Evolutionary conservation across 2,329 filamentous ascomycete species (phyloP).

Genomic region (Aureobasidium sp.): DNA sequence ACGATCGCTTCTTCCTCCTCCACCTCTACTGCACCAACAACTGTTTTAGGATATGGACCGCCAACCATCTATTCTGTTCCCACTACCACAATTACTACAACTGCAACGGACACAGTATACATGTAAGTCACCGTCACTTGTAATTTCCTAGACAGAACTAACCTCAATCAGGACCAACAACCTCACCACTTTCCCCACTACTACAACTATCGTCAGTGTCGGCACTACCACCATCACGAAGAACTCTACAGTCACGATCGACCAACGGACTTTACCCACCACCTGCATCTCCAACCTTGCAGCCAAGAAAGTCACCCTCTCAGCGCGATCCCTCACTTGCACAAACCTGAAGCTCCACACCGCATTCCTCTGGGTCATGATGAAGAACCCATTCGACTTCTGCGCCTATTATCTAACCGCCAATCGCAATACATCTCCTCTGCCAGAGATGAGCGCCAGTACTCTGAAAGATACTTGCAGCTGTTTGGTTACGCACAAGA

Average conservation of each 20-base stretch:
- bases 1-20: neutral
- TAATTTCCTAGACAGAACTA: neutral
- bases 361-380: neutral
- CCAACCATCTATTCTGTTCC: neutral
- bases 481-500: neutral
- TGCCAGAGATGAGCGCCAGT: neutral
- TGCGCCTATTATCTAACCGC: neutral
- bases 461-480: neutral
- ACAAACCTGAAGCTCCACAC: neutral
- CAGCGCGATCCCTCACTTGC: neutral
- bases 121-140: neutral
- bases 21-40: neutral
- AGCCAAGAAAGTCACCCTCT: neutral
- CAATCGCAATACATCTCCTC: neutral
- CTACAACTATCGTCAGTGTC: neutral
- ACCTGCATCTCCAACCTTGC: neutral
- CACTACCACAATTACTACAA: neutral
- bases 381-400: neutral
- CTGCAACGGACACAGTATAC: neutral
- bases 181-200: neutral
- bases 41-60: neutral
- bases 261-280: neutral
- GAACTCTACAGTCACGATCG: neutral
- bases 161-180: neutral
- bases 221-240: neutral